Conservation (phyloP, 805 yeast species). For the Schwanniomyces vanrijiae region DNA sequence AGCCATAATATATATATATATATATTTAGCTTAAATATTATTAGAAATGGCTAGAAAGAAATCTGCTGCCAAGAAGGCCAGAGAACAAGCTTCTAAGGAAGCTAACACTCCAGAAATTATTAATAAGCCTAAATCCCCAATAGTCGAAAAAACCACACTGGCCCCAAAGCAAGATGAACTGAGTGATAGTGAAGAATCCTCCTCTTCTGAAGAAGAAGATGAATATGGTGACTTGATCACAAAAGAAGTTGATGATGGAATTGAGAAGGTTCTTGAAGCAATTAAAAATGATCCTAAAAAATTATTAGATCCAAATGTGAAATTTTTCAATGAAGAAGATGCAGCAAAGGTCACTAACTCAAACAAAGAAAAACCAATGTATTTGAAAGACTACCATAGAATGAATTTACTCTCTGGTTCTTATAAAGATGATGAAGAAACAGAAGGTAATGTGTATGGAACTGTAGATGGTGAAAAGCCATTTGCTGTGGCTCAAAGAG, state of each 20-base stretch:
- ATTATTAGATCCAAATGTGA: slow-evolving; percentile 65
- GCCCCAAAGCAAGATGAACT: slow-evolving; percentile 21
- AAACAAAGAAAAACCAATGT: slow-evolving; percentile 61
- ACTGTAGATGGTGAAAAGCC: slow-evolving; percentile 62
- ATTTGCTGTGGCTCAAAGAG: slow-evolving; percentile 70
- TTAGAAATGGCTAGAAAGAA: slow-evolving; percentile 78
- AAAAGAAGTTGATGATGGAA: slow-evolving; percentile 79
- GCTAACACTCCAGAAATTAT: background rate
- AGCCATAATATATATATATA: background rate
- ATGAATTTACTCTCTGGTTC: slow-evolving; percentile 72
- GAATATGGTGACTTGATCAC: slow-evolving; percentile 88
- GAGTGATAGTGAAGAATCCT: slow-evolving; percentile 21
- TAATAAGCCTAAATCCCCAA: slow-evolving; percentile 4
- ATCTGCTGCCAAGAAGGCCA: slow-evolving; percentile 75
- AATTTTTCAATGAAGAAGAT: slow-evolving; percentile 72
- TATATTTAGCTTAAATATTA: background rate
- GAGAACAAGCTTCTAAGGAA: slow-evolving; percentile 37
- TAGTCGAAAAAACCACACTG: slow-evolving; percentile 3
- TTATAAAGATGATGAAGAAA: slow-evolving; percentile 55
- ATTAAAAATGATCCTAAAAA: slow-evolving; percentile 65
- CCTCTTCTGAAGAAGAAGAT: slow-evolving; percentile 78
- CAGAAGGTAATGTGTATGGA: slow-evolving; percentile 33
- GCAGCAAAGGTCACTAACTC: slow-evolving; percentile 14
- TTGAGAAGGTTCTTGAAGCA: slow-evolving; percentile 68
- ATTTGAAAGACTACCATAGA: slow-evolving; percentile 90